Conservation (phyloP, 2,329 filamentous ascomycete genomes). For the Ceratocystis destructans region DNA sequence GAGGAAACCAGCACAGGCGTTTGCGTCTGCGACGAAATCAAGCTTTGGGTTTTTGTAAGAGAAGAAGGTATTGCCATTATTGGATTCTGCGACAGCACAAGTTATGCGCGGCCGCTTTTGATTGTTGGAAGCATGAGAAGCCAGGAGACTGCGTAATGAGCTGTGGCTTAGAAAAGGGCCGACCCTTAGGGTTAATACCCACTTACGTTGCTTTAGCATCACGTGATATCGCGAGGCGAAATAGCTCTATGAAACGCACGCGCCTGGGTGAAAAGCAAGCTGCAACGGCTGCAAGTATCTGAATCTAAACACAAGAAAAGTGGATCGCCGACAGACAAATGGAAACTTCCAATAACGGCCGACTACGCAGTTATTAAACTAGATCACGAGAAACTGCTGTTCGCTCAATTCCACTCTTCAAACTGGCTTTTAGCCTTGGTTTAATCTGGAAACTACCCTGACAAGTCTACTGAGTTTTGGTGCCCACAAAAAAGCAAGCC, state of each 20-base stretch:
- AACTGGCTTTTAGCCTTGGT: neutral
- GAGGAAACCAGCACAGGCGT: no score
- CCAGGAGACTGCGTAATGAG: neutral
- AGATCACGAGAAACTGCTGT: neutral
- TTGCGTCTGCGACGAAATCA: no score
- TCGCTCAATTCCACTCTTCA: neutral
- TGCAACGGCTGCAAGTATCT: neutral
- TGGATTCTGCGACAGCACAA: no score
- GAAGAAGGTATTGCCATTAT: no score
- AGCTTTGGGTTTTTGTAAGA: no score
- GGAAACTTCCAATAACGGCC: neutral
- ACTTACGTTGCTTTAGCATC: neutral
- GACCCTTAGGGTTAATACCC: neutral
- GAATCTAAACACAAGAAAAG: neutral
- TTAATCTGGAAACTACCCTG: neutral
- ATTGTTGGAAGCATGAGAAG: neutral
- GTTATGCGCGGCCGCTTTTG: no score
- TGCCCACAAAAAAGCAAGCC: neutral
- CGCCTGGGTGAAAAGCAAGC: neutral
- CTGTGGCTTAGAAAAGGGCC: conserved; percentile 6
- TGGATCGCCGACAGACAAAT: neutral
- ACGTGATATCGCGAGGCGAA: conserved; percentile 6
- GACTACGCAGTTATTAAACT: neutral
- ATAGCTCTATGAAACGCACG: neutral
- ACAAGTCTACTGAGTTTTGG: neutral